Percentiles rank a stretch among this genome's conserved stretches.
These are phyloP conservation scores for Saturnispora silvae DNA, from an alignment of 805 yeast species.

Conservation along the genomic window DNA sequence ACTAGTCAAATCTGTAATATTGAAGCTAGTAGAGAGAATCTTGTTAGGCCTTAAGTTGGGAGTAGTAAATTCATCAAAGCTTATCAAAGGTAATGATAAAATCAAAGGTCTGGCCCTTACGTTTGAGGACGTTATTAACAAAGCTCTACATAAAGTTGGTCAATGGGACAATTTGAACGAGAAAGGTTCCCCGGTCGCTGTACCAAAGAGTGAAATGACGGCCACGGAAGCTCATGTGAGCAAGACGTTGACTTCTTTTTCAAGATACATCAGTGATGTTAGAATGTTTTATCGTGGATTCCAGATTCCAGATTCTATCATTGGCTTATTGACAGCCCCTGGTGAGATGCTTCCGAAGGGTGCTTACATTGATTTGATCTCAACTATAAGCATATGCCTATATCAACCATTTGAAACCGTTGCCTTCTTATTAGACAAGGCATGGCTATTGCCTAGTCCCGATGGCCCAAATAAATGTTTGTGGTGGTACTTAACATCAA, in stretches of 20 bases:
- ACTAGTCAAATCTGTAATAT: neutral
- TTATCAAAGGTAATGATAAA: neutral
- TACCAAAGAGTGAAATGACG: neutral
- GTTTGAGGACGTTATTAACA: neutral
- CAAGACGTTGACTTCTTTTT: conserved; percentile 16
- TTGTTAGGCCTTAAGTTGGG: neutral
- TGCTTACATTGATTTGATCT: conserved; percentile 10
- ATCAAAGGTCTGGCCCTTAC: neutral
- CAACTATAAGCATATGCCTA: conserved; percentile 12
- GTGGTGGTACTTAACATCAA: conserved; percentile 25
- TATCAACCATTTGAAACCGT: conserved; percentile 28
- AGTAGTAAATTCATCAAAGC: neutral
- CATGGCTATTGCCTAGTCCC: conserved; percentile 20
- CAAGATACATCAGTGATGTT: conserved; percentile 26
- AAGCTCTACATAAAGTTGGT: neutral
- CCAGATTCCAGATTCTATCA: conserved; percentile 22
- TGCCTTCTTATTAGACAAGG: conserved; percentile 26
- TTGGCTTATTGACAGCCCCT: conserved; percentile 7
- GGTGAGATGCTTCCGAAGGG: conserved; percentile 3
- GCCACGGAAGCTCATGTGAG: neutral
- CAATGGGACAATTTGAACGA: neutral
- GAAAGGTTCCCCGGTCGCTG: neutral
- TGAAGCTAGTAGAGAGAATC: neutral
- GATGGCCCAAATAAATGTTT: conserved; percentile 7
- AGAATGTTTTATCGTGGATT: conserved; percentile 29